Conservation (phyloP, 768 basidiomycete genomes). For the Suillus variegatus region DNA sequence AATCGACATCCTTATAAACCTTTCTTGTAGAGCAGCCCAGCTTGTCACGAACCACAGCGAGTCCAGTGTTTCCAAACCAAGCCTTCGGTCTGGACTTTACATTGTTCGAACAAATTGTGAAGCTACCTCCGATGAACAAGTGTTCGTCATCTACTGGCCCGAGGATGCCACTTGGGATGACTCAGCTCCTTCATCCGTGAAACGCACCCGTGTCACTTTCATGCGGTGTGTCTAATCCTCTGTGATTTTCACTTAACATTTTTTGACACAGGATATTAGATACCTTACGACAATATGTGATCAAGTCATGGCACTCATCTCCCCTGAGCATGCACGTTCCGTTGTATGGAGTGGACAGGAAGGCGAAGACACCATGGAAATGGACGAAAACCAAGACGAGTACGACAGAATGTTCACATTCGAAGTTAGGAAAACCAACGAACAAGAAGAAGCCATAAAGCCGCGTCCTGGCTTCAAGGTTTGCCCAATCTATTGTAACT, state of each 20-base stretch:
- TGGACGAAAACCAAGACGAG: constrained; percentile 40
- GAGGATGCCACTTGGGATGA: constrained; percentile 62
- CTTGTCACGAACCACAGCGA: constrained; percentile 7
- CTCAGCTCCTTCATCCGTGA: constrained; percentile 41
- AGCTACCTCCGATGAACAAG: constrained; percentile 18
- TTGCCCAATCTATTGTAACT: neutral
- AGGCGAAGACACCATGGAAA: constrained; percentile 20
- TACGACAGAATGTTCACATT: constrained; percentile 53
- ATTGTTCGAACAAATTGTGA: constrained; percentile 28
- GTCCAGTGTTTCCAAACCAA: constrained; percentile 16
- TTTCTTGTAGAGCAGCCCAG: constrained; percentile 9
- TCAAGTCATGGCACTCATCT: constrained; percentile 53
- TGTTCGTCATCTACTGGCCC: constrained; percentile 63
- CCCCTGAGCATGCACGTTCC: constrained; percentile 44
- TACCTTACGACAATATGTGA: constrained; percentile 63
- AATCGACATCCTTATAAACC: constrained; percentile 1
- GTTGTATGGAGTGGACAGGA: constrained; percentile 45
- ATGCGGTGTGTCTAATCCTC: constrained; percentile 46
- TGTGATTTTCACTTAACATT: neutral
- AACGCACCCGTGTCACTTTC: constrained; percentile 58
- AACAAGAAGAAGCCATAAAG: constrained; percentile 53
- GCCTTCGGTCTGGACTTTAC: constrained; percentile 51
- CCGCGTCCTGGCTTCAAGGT: constrained; percentile 49
- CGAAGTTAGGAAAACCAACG: constrained; percentile 53
- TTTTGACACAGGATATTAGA: constrained; percentile 29